Conservation (phyloP, 495 filamentous ascomycete genomes). For the Aspergillus incahuasiensis region DNA sequence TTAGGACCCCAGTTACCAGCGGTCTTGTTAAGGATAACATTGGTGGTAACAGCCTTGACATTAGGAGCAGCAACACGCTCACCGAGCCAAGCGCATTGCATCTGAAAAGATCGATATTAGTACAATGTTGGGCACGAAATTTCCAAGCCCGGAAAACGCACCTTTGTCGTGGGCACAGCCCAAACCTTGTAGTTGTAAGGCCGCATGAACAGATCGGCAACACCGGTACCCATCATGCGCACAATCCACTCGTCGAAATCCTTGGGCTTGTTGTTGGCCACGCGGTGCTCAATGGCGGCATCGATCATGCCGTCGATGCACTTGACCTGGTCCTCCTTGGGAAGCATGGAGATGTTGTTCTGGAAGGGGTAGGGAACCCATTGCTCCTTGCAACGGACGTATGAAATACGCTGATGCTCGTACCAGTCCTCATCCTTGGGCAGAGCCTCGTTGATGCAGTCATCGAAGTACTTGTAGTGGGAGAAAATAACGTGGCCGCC, state of each 20-base stretch:
- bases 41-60: slow-evolving; percentile 90
- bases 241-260: slow-evolving; percentile 99
- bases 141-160: slow-evolving; percentile 34
- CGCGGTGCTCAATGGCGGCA: slow-evolving; percentile 79
- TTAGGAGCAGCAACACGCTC: slow-evolving; percentile 98
- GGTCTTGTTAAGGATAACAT: slow-evolving; percentile 92
- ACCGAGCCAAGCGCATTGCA: slow-evolving; percentile 99
- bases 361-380: slow-evolving; percentile 99
- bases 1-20: slow-evolving; percentile 99
- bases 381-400: slow-evolving; percentile 90
- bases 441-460: slow-evolving; percentile 94
- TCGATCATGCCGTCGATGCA: slow-evolving; percentile 98
- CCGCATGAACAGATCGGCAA: slow-evolving; percentile 97
- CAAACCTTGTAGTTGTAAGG: slow-evolving; percentile 99
- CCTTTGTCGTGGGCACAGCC: slow-evolving; percentile 97
- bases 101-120: slow-evolving; percentile 48
- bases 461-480: slow-evolving; percentile 99
- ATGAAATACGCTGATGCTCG: slow-evolving; percentile 96
- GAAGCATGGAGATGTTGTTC: slow-evolving; percentile 99
- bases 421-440: slow-evolving; percentile 95
- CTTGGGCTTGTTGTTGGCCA: slow-evolving; percentile 84
- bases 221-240: slow-evolving; percentile 80
- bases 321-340: slow-evolving; percentile 92
- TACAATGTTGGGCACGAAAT: neutral
- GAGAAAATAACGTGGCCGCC: slow-evolving; percentile 99